Percentiles rank a stretch among this genome's conserved stretches.
Conservation (phyloP, 2,329 filamentous ascomycete genomes). For the Nakataea oryzae region DNA sequence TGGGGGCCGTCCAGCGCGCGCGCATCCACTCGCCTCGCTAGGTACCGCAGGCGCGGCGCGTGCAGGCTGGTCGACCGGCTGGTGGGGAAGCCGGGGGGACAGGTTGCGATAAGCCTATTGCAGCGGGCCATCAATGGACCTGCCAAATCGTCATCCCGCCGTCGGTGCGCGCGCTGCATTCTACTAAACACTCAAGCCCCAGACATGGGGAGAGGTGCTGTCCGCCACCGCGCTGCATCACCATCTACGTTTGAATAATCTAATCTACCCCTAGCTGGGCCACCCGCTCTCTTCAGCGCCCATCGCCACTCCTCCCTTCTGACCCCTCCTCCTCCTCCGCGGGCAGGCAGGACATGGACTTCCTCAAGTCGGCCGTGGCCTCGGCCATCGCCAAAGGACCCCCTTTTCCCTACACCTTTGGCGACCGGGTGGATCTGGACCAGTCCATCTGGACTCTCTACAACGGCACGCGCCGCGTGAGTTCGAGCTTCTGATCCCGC, state of each 20-base stretch:
- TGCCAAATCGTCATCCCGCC: not conserved
- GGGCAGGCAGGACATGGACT: constrained; percentile 61
- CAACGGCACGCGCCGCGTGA: constrained; percentile 84
- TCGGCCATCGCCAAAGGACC: constrained; percentile 94
- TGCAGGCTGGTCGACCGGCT: not conserved
- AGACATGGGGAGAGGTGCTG: not conserved
- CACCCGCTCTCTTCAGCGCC: not conserved
- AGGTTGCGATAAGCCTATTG: not conserved
- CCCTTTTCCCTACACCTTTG: constrained; percentile 85
- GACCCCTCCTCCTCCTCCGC: not conserved
- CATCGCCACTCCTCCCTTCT: not conserved
- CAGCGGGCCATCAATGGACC: not conserved
- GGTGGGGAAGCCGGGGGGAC: not conserved
- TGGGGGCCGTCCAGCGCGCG: not conserved
- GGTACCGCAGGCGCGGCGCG: not conserved
- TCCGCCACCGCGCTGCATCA: not conserved
- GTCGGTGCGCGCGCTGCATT: not conserved
- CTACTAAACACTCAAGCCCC: not conserved
- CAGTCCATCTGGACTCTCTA: constrained; percentile 94
- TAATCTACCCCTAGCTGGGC: not conserved
- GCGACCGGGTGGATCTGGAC: constrained; percentile 84
- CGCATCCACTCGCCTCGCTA: not conserved
- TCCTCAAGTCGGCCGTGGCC: constrained; percentile 92
- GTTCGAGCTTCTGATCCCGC: constrained; percentile 11
- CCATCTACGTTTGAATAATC: not conserved